These are phyloP conservation scores for Shiraia sp. DNA, from an alignment of 2,329 filamentous ascomycete species.

Conservation along the genomic window DNA sequence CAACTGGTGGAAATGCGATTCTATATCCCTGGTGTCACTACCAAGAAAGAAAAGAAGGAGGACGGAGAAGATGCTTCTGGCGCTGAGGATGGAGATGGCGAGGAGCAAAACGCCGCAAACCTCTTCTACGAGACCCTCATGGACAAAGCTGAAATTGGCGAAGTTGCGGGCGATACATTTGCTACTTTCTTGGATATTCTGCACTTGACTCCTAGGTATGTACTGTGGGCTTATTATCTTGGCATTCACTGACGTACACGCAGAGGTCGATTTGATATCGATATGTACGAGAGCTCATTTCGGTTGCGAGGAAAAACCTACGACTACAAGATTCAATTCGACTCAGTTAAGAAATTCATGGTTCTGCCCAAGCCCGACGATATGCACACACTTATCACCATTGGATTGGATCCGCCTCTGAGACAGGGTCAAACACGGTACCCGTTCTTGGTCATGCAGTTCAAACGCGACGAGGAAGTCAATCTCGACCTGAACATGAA, in stretches of 20 bases:
- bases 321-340: slow-evolving; percentile 99
- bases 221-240: slow-evolving; percentile 8
- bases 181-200: slow-evolving; percentile 96
- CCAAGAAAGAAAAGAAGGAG: slow-evolving; percentile 69
- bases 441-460: slow-evolving; percentile 98
- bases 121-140: slow-evolving; percentile 98
- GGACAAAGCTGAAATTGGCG: slow-evolving; percentile 98
- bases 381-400: slow-evolving; percentile 89
- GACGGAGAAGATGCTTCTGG: slow-evolving; percentile 66
- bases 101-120: slow-evolving; percentile 93
- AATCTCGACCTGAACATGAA: slow-evolving; percentile 96
- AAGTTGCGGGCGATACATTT: slow-evolving; percentile 97
- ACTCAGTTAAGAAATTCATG: slow-evolving; percentile 98
- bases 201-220: slow-evolving; percentile 89
- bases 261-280: slow-evolving; percentile 98
- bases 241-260: slow-evolving; percentile 27
- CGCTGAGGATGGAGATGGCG: slow-evolving; percentile 60
- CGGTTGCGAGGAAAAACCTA: slow-evolving; percentile 97
- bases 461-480: slow-evolving; percentile 97
- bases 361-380: slow-evolving; percentile 98
- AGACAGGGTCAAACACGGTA: slow-evolving; percentile 97
- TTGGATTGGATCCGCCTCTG: slow-evolving; percentile 91
- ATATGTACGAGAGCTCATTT: slow-evolving; percentile 99
- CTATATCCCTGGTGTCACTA: slow-evolving; percentile 89
- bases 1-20: slow-evolving; percentile 98